Evolutionary conservation across 768 basidiomycete species (phyloP), one percentile per base, ranked within the genome.

Genomic region (Jaapia argillacea): DNA sequence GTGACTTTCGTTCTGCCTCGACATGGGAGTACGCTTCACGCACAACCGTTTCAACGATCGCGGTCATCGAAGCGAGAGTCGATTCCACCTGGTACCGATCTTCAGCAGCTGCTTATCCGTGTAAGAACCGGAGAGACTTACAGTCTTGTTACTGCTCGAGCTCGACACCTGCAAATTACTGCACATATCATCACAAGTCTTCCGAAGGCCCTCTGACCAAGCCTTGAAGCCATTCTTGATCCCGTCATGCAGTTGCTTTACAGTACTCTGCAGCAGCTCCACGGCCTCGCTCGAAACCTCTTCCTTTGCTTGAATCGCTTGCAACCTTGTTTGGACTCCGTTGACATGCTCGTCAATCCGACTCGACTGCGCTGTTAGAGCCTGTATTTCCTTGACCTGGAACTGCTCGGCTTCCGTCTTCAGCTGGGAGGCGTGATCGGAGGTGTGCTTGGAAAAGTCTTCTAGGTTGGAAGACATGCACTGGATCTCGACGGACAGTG

Each of bases 21-120:
- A 84, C 64, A 47, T 83, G 79, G 3, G 68, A 63, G 7, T 74
- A 65, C 0, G 77, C 72, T 43, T 82, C 81, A 22, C 64, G 65
- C 13, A 81, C 64, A 26, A 85, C 66, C 10, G 64, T 62, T 43
- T 87, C 80, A 14, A 88, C 59, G 18, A 86, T 61, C 12, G 71
- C 65, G 4, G 73, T 69, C 44, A 88, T 71, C 1, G 71, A 62
- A 43, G 68, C 70, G 40, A 90, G 59, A 1, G 79, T 74, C 41
- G 71, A 63, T 53, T 84, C 80, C 14, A 79, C 64, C 58, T 75
- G 54, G 16, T 36, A n/a, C n/a, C n/a, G n/a, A n/a, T n/a, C n/a
- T n/a, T n/a, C n/a, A n/a, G n/a, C n/a, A 1, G 10, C 22, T 18
- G 20, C n/a, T n/a, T n/a, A n/a, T n/a, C n/a, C n/a, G n/a, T n/a